Evolutionary conservation across 495 filamentous ascomycete genomes (phyloP), one percentile per base, ranked within the genome.

Genomic region (Podospora tetraspora): DNA sequence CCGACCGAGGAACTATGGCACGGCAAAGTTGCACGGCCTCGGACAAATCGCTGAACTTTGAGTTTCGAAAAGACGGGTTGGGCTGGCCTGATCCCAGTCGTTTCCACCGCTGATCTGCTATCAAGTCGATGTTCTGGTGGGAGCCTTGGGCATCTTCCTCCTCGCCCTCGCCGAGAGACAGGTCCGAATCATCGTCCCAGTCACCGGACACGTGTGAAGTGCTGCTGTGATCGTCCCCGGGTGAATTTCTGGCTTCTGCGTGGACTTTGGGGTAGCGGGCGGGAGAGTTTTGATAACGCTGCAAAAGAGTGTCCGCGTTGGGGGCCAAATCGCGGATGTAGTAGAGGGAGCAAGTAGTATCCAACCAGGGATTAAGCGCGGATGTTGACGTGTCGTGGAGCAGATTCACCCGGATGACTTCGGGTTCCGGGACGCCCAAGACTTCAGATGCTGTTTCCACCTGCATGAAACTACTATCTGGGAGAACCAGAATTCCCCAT

Each of bases 401-500:
- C 7, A 52, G 43, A n/a, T 52, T 52, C 19, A n/a, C 43, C 57
- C 63, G 61, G 23, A 64, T 67, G 8, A 74, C 69, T 57, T 80
- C 71, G 0, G 52, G 23, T 9, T 37, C 43, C 1, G 73, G 70
- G 29, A 80, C 19, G 10, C 82, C 81, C 0, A 83, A 65, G 4
- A 73, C 66, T 23, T 83, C 78, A 9, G 68, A 66, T 29, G 76
- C 56, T 23, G 70, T 67, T 4, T 70, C 71, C 16, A 76, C 76
- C 9, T 74, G 72, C 59, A 77, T 73, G 70, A 84, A 84, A 64
- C 73, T 78, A 30, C 73, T 78, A 43, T 79, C 73, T 2, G 80
- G 78, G 8, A 86, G 74, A 16, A 80, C 73, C 23, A 85, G 66
- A 19, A 85, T 78, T 21, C 82, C 79, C 84, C 84, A 86, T 2